These are phyloP conservation scores for Hymenoscyphus repandus DNA, from an alignment of 2,329 filamentous ascomycete genomes.

Conservation along the genomic window DNA sequence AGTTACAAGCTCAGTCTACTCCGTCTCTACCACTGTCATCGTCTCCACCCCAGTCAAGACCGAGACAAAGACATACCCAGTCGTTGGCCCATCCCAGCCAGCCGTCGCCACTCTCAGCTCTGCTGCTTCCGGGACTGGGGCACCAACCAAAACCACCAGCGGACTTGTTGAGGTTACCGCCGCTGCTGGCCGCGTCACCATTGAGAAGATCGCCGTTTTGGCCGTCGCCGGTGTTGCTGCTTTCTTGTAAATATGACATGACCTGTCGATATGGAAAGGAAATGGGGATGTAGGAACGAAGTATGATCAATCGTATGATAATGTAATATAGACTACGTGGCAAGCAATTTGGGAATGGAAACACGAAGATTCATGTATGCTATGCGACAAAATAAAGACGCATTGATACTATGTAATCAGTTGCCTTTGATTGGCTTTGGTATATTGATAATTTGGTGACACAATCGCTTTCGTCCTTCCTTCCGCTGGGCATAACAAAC, in stretches of 20 bases:
- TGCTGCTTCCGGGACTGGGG: neutral
- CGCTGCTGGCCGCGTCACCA: neutral
- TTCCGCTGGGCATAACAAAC: too few species aligned
- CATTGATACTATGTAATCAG: too few species aligned
- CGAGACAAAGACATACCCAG: neutral
- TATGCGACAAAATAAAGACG: too few species aligned
- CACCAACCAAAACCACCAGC: neutral
- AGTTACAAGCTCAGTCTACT: neutral
- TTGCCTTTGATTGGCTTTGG: too few species aligned
- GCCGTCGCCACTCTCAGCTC: neutral
- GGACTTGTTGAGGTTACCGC: neutral
- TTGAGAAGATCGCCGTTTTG: neutral
- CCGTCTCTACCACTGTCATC: neutral
- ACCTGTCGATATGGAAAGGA: neutral
- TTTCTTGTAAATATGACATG: neutral
- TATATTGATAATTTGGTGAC: too few species aligned
- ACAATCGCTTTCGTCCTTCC: too few species aligned
- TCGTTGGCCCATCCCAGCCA: neutral
- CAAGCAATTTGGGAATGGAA: too few species aligned
- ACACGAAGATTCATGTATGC: too few species aligned
- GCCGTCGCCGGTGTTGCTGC: conserved; percentile 1
- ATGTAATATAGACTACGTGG: neutral
- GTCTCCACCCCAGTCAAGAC: neutral
- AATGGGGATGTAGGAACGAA: neutral
- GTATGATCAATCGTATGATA: neutral